Percentiles rank a stretch among this genome's conserved stretches.
phyloP scores from a whole-genome alignment of 2,329 filamentous ascomycete species.

The Sporothrix sp. region DNA sequence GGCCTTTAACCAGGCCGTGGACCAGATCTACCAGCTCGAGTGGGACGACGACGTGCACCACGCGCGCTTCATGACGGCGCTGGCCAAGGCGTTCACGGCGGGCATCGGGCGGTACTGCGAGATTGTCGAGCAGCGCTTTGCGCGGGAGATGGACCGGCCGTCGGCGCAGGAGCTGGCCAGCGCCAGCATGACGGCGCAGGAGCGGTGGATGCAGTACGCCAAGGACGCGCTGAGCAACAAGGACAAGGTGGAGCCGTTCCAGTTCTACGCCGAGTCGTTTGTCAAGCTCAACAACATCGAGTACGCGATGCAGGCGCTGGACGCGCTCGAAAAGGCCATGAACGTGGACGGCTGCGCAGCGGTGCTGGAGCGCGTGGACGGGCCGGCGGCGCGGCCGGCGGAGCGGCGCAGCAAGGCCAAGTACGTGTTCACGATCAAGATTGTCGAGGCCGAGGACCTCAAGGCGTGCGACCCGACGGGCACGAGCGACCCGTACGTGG shows the following conservation, averaged over 20 bases:
- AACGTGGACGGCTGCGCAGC: slow-evolving; percentile 86
- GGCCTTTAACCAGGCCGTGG: slow-evolving; percentile 83
- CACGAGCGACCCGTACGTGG: slow-evolving; percentile 91
- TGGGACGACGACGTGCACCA: slow-evolving; percentile 94
- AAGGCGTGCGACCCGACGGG: slow-evolving; percentile 97
- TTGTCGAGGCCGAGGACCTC: slow-evolving; percentile 93
- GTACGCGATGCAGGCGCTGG: slow-evolving; percentile 84
- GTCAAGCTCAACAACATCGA: slow-evolving; percentile 98
- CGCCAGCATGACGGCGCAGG: slow-evolving; percentile 70
- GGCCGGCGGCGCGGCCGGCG: slow-evolving; percentile 54
- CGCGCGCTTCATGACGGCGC: slow-evolving; percentile 91
- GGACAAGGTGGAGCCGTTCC: slow-evolving; percentile 91
- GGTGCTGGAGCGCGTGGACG: slow-evolving; percentile 64
- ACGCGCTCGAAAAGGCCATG: slow-evolving; percentile 80
- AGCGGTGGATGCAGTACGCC: slow-evolving; percentile 86
- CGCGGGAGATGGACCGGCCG: slow-evolving; percentile 84
- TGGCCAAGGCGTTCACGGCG: slow-evolving; percentile 73
- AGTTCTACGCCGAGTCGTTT: slow-evolving; percentile 82
- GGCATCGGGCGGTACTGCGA: slow-evolving; percentile 89
- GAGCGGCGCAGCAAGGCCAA: slow-evolving; percentile 64
- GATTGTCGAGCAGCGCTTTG: slow-evolving; percentile 73
- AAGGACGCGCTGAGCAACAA: slow-evolving; percentile 89
- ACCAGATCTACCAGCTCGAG: slow-evolving; percentile 74
- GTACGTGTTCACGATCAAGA: slow-evolving; percentile 97
- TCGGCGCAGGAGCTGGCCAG: slow-evolving; percentile 79